A percentile compares a stretch with the other conserved stretches of the same genome.
These are phyloP conservation scores for Penicillium sp. DNA, from an alignment of 2,329 filamentous ascomycete species.

Conservation along the genomic window DNA sequence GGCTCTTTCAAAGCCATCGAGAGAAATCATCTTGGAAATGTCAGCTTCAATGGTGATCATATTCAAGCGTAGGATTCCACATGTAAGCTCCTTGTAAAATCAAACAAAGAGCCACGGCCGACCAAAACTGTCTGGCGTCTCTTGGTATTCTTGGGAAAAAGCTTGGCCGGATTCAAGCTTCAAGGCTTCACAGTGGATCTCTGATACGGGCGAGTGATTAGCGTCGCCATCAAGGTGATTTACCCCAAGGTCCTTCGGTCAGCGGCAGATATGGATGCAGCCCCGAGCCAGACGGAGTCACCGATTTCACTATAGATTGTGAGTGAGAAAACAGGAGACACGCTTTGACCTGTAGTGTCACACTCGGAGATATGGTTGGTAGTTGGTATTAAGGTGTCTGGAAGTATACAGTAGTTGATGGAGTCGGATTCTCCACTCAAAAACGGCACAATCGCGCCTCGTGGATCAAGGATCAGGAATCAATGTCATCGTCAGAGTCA, in stretches of 20 bases:
- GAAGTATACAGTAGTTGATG: no score
- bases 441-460: constrained; percentile 1
- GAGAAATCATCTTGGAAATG: no score
- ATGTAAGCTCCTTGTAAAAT: no score
- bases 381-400: no score
- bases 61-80: no score
- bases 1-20: no score
- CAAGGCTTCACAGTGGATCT: constrained; percentile 5
- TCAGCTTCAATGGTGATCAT: no score
- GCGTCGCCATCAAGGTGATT: constrained; percentile 1
- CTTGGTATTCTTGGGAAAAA: not conserved
- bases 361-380: no score
- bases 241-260: constrained; percentile 21
- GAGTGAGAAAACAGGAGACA: no score
- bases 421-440: not conserved
- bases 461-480: constrained; percentile 1
- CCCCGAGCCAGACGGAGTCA: not conserved
- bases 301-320: not conserved
- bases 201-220: constrained; percentile 8
- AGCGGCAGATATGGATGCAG: constrained; percentile 7
- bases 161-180: constrained; percentile 2
- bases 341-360: no score
- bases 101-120: no score
- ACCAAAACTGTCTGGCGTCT: not conserved
- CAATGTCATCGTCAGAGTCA: constrained; percentile 1